phyloP scores from a whole-genome alignment of 352 stramenopile species.

The Phytophthora podocarpi region DNA sequence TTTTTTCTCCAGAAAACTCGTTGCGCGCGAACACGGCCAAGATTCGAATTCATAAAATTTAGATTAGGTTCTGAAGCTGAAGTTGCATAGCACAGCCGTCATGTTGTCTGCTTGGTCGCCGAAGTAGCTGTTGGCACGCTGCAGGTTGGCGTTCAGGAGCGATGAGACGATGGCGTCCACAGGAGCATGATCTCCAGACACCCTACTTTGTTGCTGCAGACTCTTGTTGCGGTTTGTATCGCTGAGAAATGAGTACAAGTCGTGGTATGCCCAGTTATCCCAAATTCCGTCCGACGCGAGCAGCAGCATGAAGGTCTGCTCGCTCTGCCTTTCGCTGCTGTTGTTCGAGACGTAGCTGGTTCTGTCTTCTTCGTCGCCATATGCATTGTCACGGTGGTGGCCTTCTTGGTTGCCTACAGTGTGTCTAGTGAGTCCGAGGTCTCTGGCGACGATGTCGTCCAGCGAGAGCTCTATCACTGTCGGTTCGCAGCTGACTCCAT shows the following conservation, averaged over 20 bases:
- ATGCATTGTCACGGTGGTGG: neutral
- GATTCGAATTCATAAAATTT: no score
- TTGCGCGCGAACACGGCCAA: no score
- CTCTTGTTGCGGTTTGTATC: constrained; percentile 9
- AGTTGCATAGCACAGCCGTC: constrained; percentile 75
- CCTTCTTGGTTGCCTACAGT: constrained; percentile 27
- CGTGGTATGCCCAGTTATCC: constrained; percentile 90
- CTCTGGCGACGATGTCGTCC: constrained; percentile 35
- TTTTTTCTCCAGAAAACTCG: no score
- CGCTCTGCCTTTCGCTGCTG: constrained; percentile 2
- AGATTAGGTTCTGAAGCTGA: constrained; percentile 21
- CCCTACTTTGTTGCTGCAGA: constrained; percentile 6
- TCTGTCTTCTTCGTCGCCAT: constrained; percentile 11
- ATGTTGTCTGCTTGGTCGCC: constrained; percentile 91
- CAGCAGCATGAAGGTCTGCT: constrained; percentile 52
- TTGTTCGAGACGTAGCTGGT: constrained; percentile 3
- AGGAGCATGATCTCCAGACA: neutral
- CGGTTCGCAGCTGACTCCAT: constrained; percentile 74
- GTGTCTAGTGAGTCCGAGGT: constrained; percentile 1
- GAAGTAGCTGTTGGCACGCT: constrained; percentile 68
- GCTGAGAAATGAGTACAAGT: constrained; percentile 61
- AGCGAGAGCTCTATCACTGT: constrained; percentile 63
- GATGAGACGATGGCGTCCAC: constrained; percentile 39
- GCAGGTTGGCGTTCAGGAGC: constrained; percentile 72
- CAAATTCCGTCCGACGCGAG: constrained; percentile 87